These are phyloP conservation scores for Cicer chorassanicum DNA, from an alignment of 306 rosid genomes.

Conservation along the genomic window DNA sequence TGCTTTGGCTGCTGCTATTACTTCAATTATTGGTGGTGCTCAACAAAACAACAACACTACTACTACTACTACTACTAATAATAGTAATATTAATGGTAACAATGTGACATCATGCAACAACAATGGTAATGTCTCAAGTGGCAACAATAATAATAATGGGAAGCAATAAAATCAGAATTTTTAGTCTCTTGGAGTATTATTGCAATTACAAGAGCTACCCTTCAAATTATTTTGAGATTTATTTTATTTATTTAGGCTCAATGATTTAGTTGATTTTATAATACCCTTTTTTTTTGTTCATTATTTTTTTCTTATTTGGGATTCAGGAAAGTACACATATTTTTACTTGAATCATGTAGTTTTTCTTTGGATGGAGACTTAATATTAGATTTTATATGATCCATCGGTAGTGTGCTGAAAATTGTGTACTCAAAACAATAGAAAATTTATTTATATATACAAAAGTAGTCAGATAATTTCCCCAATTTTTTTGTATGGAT, in stretches of 20 bases:
- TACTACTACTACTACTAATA: neutral
- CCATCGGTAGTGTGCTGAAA: slow-evolving; percentile 37
- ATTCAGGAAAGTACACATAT: slow-evolving; percentile 25
- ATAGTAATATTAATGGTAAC: slow-evolving; percentile 19
- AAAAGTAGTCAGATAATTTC: neutral
- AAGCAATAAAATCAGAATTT: slow-evolving; percentile 51
- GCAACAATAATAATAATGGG: slow-evolving; percentile 32
- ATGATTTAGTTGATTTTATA: slow-evolving; percentile 25
- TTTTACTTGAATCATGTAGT: slow-evolving; percentile 17
- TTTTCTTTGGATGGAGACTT: slow-evolving; percentile 24
- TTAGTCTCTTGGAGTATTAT: slow-evolving; percentile 44
- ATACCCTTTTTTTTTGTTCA: slow-evolving; percentile 2
- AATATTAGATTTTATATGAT: slow-evolving; percentile 42
- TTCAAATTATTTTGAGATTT: neutral
- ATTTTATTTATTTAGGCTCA: slow-evolving; percentile 35
- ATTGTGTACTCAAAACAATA: neutral
- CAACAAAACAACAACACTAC: slow-evolving; percentile 43
- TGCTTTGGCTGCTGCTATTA: slow-evolving; percentile 68
- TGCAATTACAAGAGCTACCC: neutral
- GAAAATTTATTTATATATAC: neutral
- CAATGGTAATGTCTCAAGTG: slow-evolving; percentile 33
- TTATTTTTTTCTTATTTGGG: slow-evolving; percentile 11
- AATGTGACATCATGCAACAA: neutral
- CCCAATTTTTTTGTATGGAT: neutral
- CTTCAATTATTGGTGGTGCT: slow-evolving; percentile 62